These are phyloP conservation scores for Phytophthora cajani DNA, from an alignment of 352 stramenopile species.

Conservation along the genomic window DNA sequence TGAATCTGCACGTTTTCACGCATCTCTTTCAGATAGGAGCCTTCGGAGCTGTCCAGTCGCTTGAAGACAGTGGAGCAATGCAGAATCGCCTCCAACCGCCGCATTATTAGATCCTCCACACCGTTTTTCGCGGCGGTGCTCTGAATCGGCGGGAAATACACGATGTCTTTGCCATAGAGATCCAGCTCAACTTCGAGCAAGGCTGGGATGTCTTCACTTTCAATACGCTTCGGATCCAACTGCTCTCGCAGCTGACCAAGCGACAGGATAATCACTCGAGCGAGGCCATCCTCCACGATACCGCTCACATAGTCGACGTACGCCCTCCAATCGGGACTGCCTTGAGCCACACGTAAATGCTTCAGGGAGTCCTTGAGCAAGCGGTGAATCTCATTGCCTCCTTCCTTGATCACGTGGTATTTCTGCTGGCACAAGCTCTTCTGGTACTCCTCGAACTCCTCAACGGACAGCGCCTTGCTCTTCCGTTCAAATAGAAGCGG, in stretches of 20 bases:
- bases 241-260: slow-evolving; percentile 79
- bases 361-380: slow-evolving; percentile 93
- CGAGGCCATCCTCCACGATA: slow-evolving; percentile 88
- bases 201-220: slow-evolving; percentile 83
- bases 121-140: slow-evolving; percentile 53
- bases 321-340: slow-evolving; percentile 92
- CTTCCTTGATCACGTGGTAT: slow-evolving; percentile 90
- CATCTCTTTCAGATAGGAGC: slow-evolving; percentile 91
- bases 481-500: slow-evolving; percentile 89
- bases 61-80: slow-evolving; percentile 77
- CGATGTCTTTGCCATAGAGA: slow-evolving; percentile 84
- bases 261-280: slow-evolving; percentile 75
- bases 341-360: slow-evolving; percentile 88
- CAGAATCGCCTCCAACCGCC: slow-evolving; percentile 73
- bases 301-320: slow-evolving; percentile 94
- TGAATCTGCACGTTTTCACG: slow-evolving; percentile 83
- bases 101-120: slow-evolving; percentile 70
- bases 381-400: slow-evolving; percentile 86
- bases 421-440: slow-evolving; percentile 74
- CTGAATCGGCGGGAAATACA: slow-evolving; percentile 81
- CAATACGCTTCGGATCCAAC: slow-evolving; percentile 83
- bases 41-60: slow-evolving; percentile 86
- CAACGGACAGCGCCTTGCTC: slow-evolving; percentile 77
- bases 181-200: slow-evolving; percentile 93
- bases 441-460: slow-evolving; percentile 91